Conservation (phyloP, 345 rosid genomes). For the Pugionium dolabratum region DNA sequence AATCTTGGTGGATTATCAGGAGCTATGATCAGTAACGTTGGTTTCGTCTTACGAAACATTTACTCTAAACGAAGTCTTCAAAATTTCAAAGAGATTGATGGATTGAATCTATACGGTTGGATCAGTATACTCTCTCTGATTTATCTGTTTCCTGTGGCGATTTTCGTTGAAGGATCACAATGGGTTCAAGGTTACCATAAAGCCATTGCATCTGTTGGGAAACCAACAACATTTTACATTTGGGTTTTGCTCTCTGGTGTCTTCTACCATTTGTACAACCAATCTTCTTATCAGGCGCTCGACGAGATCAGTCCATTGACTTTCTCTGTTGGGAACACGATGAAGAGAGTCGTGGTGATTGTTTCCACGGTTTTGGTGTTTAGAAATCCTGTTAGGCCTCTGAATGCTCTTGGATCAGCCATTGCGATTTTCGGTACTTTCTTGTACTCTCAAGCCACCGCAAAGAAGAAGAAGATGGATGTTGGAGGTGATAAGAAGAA, state of each 20-base stretch:
- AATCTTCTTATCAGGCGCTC: slow-evolving; percentile 92
- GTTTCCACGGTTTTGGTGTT: slow-evolving; percentile 85
- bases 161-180: slow-evolving; percentile 80
- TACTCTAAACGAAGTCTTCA: slow-evolving; percentile 82
- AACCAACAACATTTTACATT: slow-evolving; percentile 65
- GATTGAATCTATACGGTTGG: slow-evolving; percentile 85
- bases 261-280: slow-evolving; percentile 88
- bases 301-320: slow-evolving; percentile 93
- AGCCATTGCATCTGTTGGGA: slow-evolving; percentile 71
- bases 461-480: slow-evolving; percentile 57
- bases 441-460: slow-evolving; percentile 80
- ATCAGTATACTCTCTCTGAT: slow-evolving; percentile 72
- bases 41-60: slow-evolving; percentile 85
- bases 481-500: slow-evolving; percentile 49
- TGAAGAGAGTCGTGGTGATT: slow-evolving; percentile 96
- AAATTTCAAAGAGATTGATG: slow-evolving; percentile 81
- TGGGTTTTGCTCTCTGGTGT: slow-evolving; percentile 93
- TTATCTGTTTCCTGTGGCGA: slow-evolving; percentile 82
- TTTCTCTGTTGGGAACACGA: slow-evolving; percentile 87
- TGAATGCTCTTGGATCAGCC: slow-evolving; percentile 93
- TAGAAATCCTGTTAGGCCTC: slow-evolving; percentile 87
- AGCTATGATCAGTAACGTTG: slow-evolving; percentile 94
- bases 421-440: slow-evolving; percentile 85
- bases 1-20: slow-evolving; percentile 80
- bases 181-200: slow-evolving; percentile 74